Percentiles rank a stretch among this genome's conserved stretches.
These are phyloP conservation scores for Sarocladiaceae sp. DNA, from an alignment of 2,329 filamentous ascomycete species.

Conservation along the genomic window DNA sequence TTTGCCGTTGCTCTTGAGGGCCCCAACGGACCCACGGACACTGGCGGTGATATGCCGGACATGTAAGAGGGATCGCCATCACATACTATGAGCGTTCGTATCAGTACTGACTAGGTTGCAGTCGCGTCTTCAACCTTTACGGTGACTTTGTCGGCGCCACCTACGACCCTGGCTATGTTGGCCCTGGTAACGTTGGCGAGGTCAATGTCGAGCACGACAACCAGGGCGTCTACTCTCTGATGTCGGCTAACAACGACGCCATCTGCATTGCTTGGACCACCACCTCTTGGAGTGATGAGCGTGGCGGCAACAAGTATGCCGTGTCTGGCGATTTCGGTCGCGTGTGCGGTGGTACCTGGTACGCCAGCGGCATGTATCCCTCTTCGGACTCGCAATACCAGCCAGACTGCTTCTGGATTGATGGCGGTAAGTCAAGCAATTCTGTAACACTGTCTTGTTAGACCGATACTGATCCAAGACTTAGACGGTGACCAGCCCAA, in stretches of 20 bases:
- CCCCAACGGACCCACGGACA: background rate
- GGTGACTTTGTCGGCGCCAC: slow-evolving; percentile 18
- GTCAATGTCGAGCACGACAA: slow-evolving; percentile 14
- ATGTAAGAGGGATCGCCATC: slow-evolving; percentile 7
- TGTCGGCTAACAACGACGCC: slow-evolving; percentile 17
- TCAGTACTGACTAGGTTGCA: slow-evolving; percentile 13
- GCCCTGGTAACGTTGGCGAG: slow-evolving; percentile 15
- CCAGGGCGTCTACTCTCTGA: slow-evolving; percentile 18
- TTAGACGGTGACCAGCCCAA: slow-evolving; percentile 16
- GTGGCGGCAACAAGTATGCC: slow-evolving; percentile 13
- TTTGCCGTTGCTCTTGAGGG: slow-evolving; percentile 1
- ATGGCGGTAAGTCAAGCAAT: slow-evolving; percentile 2
- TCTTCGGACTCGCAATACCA: background rate
- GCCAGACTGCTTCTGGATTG: slow-evolving; percentile 14
- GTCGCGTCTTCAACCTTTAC: slow-evolving; percentile 20
- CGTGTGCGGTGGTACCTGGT: slow-evolving; percentile 13
- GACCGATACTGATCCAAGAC: slow-evolving; percentile 3
- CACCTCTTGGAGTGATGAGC: slow-evolving; percentile 12
- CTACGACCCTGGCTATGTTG: slow-evolving; percentile 15
- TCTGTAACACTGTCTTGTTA: background rate
- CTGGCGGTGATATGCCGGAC: background rate
- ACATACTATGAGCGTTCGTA: too few relatives aligned
- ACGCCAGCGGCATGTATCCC: background rate
- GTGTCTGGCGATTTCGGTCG: slow-evolving; percentile 12
- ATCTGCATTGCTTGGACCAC: slow-evolving; percentile 15